These are phyloP conservation scores for Triticum dicoccoides DNA, from an alignment of 176 grass and related monocot genomes.

Conservation along the genomic window DNA sequence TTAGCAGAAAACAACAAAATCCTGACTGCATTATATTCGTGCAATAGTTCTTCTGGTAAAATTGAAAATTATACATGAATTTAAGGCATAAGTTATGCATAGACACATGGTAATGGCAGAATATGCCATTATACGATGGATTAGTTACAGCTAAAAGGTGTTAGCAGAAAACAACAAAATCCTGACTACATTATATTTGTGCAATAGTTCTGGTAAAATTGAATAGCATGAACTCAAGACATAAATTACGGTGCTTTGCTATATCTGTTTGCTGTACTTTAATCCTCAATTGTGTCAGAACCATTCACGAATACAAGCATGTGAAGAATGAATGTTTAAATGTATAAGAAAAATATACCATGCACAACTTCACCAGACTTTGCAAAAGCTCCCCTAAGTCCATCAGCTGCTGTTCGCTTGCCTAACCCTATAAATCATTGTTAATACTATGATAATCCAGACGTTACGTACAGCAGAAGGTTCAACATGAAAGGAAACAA, in stretches of 20 bases:
- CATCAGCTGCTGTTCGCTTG: slow-evolving; percentile 68
- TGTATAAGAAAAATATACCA: slow-evolving; percentile 41
- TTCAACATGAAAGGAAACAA: neutral
- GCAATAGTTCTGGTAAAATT: neutral
- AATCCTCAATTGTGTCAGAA: neutral
- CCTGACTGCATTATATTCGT: neutral
- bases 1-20: neutral
- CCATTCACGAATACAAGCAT: neutral
- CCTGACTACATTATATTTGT: neutral
- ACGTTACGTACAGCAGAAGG: neutral
- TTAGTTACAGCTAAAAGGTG: neutral
- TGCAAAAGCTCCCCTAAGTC: slow-evolving; percentile 62
- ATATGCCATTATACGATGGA: neutral
- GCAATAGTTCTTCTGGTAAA: neutral
- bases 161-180: neutral
- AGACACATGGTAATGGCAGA: neutral
- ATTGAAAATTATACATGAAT: neutral
- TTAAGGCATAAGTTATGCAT: neutral
- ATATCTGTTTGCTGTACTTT: neutral
- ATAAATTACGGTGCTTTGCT: neutral
- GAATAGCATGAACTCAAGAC: neutral
- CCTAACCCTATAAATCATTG: slow-evolving; percentile 57
- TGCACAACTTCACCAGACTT: slow-evolving; percentile 71
- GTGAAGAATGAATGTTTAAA: neutral
- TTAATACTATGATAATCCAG: neutral